Evolutionary conservation across 768 basidiomycete genomes (phyloP).

Genomic region (Phanerochaete sordida): DNA sequence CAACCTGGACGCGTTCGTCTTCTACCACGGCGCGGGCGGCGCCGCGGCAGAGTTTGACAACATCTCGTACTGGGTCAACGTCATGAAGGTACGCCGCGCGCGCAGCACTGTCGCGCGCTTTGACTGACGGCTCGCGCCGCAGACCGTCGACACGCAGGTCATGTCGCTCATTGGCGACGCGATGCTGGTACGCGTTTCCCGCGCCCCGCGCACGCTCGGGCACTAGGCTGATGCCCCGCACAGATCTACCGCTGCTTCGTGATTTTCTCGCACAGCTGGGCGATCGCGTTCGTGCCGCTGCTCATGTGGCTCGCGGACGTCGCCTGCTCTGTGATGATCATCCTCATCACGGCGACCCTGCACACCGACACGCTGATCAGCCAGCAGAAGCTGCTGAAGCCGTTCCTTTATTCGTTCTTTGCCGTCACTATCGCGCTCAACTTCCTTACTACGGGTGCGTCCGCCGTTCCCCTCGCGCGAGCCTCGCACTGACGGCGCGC

Average conservation of each 20-base stretch:
- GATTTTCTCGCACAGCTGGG: slow-evolving; percentile 18
- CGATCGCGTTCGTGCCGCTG: slow-evolving; percentile 13
- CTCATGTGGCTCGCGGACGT: slow-evolving; percentile 20
- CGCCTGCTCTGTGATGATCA: slow-evolving; percentile 9
- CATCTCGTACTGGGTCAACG: slow-evolving; percentile 38
- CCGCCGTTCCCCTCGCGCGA: not conserved
- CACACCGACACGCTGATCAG: slow-evolving; percentile 4
- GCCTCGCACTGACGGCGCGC: not conserved
- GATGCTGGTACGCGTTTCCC: slow-evolving; percentile 6
- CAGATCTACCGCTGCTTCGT: slow-evolving; percentile 25
- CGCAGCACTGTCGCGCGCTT: not conserved
- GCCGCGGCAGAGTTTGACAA: slow-evolving; percentile 31
- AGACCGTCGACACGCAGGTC: slow-evolving; percentile 15
- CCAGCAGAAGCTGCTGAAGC: slow-evolving; percentile 5
- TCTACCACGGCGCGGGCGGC: slow-evolving; percentile 26
- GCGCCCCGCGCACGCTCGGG: not conserved
- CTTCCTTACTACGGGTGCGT: slow-evolving; percentile 9
- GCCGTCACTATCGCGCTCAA: slow-evolving; percentile 9
- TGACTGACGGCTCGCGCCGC: not conserved
- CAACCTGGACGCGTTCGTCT: slow-evolving; percentile 40
- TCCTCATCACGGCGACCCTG: slow-evolving; percentile 7
- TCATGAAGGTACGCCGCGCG: slow-evolving; percentile 30
- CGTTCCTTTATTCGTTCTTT: slow-evolving; percentile 14
- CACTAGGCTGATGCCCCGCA: not conserved
- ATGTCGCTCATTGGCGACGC: slow-evolving; percentile 15